phyloP scores from a whole-genome alignment of 108 stramenopile genomes.

The Fistulifera solaris region DNA sequence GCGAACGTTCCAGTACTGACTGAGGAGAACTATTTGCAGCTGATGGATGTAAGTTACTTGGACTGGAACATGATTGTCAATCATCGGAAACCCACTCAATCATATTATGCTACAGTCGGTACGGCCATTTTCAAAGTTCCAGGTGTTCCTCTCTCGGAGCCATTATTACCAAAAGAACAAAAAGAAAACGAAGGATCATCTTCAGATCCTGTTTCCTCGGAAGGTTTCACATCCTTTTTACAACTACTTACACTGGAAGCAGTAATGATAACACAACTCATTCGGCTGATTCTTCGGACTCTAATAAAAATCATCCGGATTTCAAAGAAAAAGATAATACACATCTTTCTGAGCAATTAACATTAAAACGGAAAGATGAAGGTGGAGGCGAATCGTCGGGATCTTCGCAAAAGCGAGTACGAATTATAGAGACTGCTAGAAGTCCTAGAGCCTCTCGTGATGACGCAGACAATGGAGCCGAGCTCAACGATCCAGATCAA shows the following conservation, averaged over 20 bases:
- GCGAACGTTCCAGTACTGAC: too few species aligned
- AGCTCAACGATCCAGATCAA: background rate
- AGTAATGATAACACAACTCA: slow-evolving; percentile 5
- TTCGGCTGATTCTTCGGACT: background rate
- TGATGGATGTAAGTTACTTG: too few species aligned
- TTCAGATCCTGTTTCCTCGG: slow-evolving; percentile 11
- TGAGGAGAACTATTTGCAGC: too few species aligned
- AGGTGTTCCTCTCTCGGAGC: too few species aligned
- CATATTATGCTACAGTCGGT: too few species aligned
- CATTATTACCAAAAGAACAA: too few species aligned
- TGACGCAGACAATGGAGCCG: background rate
- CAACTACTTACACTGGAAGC: slow-evolving; percentile 25
- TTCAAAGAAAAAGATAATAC: background rate
- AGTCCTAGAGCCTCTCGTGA: background rate
- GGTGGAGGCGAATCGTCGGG: background rate
- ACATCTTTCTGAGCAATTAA: background rate
- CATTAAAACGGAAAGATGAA: background rate
- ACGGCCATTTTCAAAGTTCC: too few species aligned
- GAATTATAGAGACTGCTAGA: background rate
- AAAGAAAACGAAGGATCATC: background rate
- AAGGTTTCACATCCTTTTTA: slow-evolving; percentile 40
- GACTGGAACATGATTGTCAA: too few species aligned
- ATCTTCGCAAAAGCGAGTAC: slow-evolving; percentile 3
- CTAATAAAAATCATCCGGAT: slow-evolving; percentile 1
- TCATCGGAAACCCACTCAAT: too few species aligned